Evolutionary conservation across 352 stramenopile genomes (phyloP), one percentile per base, ranked within the genome.

Genomic region (Pythium dissimile): DNA sequence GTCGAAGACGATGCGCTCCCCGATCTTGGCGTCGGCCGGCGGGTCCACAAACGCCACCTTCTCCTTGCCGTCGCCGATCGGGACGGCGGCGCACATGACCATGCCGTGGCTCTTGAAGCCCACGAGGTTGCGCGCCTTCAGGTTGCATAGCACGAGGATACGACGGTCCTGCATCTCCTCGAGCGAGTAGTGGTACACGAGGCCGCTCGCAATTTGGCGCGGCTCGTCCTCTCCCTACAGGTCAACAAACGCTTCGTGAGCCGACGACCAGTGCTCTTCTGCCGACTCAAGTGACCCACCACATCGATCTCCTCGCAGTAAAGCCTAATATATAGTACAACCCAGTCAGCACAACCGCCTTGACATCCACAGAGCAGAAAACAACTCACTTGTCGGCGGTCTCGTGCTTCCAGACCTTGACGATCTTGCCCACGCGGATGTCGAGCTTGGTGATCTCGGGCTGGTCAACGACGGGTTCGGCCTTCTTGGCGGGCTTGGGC

Each of bases 221-320:
- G 86, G 85, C 54, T 66, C 73, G 32, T 92, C 85, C 68, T 97
- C 88, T 27, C 89, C 49, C 49, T 59, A 42, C 9, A 26, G 11
- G 18, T 27, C 11, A 13, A 24, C 16, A 45, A 26, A 15, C 12
- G 28, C 37, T 45, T n/a, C 28, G 51, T 48, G 41, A 11, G 28
- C 28, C 34, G 34, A 8, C n/a, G n/a, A n/a, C n/a, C 5, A 8
- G 34, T 16, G 34, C 34, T n/a, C 12, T 15, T 41, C 4, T 10
- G 42, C 5, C 0, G 10, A 49, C 11, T 30, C 6, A 18, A 20
- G 10, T 20, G 18, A 50, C 51, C 7, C 16, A 59, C 73, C 49
- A 97, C 87, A 61, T 97, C 87, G 30, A 97, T 96, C 64, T 96
- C 77, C 65, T 97, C 89, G 51, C 88, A 97, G 70, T 94, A 96